Percentiles rank a stretch among this genome's conserved stretches.
Evolutionary conservation across 2,329 filamentous ascomycete genomes (phyloP).

Genomic region (Stagonosporopsis cucurbitacearum): DNA sequence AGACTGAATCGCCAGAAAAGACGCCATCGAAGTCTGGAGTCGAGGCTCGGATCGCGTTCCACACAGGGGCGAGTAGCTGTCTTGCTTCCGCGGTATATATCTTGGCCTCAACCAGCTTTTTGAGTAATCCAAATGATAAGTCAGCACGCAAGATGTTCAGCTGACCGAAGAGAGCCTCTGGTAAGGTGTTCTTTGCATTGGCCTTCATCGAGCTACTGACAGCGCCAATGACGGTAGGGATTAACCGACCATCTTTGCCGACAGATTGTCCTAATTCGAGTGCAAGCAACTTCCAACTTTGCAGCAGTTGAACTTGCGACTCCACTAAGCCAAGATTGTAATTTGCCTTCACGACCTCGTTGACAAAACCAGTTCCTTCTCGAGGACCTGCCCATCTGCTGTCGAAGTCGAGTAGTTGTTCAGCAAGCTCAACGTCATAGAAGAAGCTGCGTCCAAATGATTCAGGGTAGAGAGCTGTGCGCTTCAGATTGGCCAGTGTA

Average conservation of each 20-base stretch:
- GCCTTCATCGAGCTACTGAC: slow-evolving; percentile 78
- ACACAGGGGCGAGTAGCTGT: slow-evolving; percentile 63
- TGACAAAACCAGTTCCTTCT: slow-evolving; percentile 72
- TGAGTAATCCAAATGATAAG: slow-evolving; percentile 80
- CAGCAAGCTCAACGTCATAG: slow-evolving; percentile 79
- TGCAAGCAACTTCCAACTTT: slow-evolving; percentile 87
- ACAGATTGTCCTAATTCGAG: slow-evolving; percentile 78
- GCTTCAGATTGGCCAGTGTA: slow-evolving; percentile 79
- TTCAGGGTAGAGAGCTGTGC: slow-evolving; percentile 69
- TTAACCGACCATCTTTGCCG: slow-evolving; percentile 61
- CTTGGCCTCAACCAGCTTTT: slow-evolving; percentile 71
- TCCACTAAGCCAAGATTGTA: slow-evolving; percentile 90
- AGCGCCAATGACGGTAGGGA: slow-evolving; percentile 75
- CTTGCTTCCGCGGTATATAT: slow-evolving; percentile 60
- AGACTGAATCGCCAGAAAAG: slow-evolving; percentile 62
- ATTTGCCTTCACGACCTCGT: slow-evolving; percentile 87
- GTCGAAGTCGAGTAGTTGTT: slow-evolving; percentile 78
- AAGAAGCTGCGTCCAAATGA: slow-evolving; percentile 79
- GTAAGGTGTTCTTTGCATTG: slow-evolving; percentile 74
- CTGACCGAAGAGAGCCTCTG: slow-evolving; percentile 81
- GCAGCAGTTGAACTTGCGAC: slow-evolving; percentile 84
- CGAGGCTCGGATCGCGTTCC: slow-evolving; percentile 64
- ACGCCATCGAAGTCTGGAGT: slow-evolving; percentile 66
- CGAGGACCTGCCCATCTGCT: slow-evolving; percentile 71
- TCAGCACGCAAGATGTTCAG: slow-evolving; percentile 79